Evolutionary conservation across 345 rosid species (phyloP).

Genomic region (Euphorbia lathyris): DNA sequence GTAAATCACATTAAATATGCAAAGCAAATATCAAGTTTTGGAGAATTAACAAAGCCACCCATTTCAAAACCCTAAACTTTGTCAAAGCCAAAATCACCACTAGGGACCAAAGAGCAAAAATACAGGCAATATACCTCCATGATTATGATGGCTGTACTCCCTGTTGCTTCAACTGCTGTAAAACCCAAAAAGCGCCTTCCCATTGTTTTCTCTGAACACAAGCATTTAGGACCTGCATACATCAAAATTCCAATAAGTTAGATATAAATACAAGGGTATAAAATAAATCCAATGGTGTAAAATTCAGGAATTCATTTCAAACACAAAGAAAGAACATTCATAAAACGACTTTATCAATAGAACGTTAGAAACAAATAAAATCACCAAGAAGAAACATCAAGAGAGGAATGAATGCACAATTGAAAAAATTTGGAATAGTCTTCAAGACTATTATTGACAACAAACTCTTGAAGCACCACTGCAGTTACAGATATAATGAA

Average conservation of each 20-base stretch:
- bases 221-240: slow-evolving; percentile 76
- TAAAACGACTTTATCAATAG: no score
- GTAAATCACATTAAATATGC: background rate
- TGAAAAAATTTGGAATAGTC: no score
- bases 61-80: background rate
- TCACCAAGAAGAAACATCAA: no score
- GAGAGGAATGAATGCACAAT: no score
- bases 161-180: slow-evolving; percentile 74
- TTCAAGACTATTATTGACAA: no score
- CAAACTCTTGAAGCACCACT: no score
- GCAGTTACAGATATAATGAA: no score
- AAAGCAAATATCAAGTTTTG: background rate
- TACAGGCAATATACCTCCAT: slow-evolving; percentile 64
- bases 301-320: background rate
- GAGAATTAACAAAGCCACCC: background rate
- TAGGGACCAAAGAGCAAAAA: background rate
- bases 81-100: background rate
- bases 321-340: no score
- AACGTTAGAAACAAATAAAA: no score
- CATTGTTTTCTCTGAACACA: slow-evolving; percentile 76
- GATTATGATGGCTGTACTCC: slow-evolving; percentile 60
- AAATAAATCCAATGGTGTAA: background rate
- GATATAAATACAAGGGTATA: background rate
- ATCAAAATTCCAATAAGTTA: slow-evolving; percentile 10
- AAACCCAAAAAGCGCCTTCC: slow-evolving; percentile 98